Percentiles rank a stretch among this genome's conserved stretches.
Evolutionary conservation across 2,329 filamentous ascomycete species (phyloP).

Genomic region (Diaporthe citriasiana): DNA sequence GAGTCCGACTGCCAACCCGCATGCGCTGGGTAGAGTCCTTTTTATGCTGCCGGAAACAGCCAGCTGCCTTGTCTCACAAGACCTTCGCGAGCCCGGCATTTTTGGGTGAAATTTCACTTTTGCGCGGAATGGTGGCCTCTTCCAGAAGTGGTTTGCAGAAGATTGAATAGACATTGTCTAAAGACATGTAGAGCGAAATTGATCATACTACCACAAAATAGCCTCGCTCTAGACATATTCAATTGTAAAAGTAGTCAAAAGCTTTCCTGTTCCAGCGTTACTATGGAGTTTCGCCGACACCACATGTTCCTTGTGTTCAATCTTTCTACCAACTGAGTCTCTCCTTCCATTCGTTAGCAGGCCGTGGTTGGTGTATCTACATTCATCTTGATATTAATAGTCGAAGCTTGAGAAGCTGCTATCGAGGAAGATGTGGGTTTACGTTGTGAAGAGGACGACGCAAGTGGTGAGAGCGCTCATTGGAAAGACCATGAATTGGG

Average conservation of each 20-base stretch:
- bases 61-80: background rate
- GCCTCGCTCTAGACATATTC: too few relatives aligned
- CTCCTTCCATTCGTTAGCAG: too few relatives aligned
- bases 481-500: slow-evolving; percentile 11
- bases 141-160: background rate
- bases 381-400: background rate
- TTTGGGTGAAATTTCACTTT: background rate
- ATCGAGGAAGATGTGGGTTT: too few relatives aligned
- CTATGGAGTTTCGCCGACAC: too few relatives aligned
- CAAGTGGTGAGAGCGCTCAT: background rate
- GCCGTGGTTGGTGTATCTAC: background rate
- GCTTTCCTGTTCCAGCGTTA: too few relatives aligned
- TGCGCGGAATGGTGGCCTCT: background rate
- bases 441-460: too few relatives aligned
- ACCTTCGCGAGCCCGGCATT: background rate
- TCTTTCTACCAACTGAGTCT: too few relatives aligned
- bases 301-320: too few relatives aligned
- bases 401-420: too few relatives aligned
- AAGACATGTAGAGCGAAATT: background rate
- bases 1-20: background rate
- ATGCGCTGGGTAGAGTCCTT: background rate
- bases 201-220: background rate
- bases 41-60: slow-evolving; percentile 15
- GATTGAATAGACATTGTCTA: background rate
- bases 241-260: too few relatives aligned